Evolutionary conservation across 768 basidiomycete genomes (phyloP).

Genomic region (Hericium erinaceus): DNA sequence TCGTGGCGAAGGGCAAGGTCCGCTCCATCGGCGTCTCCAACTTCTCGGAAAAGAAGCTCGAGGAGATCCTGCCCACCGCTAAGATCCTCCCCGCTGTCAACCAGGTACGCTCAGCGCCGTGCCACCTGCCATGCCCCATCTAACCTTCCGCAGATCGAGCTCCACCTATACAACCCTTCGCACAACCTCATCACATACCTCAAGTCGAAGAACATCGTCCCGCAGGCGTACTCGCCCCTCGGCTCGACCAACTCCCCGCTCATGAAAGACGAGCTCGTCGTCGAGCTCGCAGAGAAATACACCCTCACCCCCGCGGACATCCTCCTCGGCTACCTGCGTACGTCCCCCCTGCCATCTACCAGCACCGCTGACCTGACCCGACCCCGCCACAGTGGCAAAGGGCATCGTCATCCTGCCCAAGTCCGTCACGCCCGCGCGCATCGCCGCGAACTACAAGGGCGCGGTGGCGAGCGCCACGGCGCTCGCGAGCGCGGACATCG

Average conservation of each 20-base stretch:
- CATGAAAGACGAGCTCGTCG: slow-evolving; percentile 50
- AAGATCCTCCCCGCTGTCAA: slow-evolving; percentile 64
- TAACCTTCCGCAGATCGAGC: slow-evolving; percentile 41
- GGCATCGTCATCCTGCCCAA: slow-evolving; percentile 64
- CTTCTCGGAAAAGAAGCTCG: slow-evolving; percentile 57
- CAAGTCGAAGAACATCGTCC: slow-evolving; percentile 53
- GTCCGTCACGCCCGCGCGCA: slow-evolving; percentile 64
- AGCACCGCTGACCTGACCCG: no score
- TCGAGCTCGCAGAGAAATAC: slow-evolving; percentile 51
- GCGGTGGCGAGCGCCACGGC: slow-evolving; percentile 37
- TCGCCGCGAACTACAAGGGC: slow-evolving; percentile 49
- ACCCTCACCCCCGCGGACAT: slow-evolving; percentile 45
- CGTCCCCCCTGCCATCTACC: slow-evolving; percentile 12
- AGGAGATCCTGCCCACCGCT: slow-evolving; percentile 59
- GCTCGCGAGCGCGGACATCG: slow-evolving; percentile 43
- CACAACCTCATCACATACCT: slow-evolving; percentile 57
- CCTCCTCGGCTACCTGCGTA: slow-evolving; percentile 55
- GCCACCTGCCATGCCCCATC: slow-evolving; percentile 11
- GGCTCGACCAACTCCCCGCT: slow-evolving; percentile 62
- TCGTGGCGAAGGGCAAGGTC: slow-evolving; percentile 62
- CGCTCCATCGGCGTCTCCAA: slow-evolving; percentile 67
- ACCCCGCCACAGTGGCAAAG: slow-evolving; percentile 27
- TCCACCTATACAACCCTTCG: slow-evolving; percentile 70
- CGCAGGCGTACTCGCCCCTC: slow-evolving; percentile 77
- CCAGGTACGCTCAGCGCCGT: slow-evolving; percentile 35